These are phyloP conservation scores for Tetrapisispora phaffii DNA, from an alignment of 805 yeast species.

Conservation along the genomic window DNA sequence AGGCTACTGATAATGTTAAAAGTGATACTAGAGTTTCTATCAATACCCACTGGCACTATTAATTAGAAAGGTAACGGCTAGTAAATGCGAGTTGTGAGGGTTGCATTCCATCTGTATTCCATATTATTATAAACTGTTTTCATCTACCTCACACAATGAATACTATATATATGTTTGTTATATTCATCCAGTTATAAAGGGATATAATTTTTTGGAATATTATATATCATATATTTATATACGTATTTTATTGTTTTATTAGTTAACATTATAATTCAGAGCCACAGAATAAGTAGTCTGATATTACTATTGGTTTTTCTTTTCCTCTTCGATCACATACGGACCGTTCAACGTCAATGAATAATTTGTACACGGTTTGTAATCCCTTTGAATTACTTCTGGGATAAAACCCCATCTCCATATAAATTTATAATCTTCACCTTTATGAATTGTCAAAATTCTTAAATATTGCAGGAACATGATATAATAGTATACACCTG, in stretches of 20 bases:
- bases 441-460: slow-evolving; percentile 28
- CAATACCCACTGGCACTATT: no score
- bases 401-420: slow-evolving; percentile 50
- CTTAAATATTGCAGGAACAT: slow-evolving; percentile 70
- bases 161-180: no score
- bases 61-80: no score
- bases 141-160: background rate
- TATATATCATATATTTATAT: background rate
- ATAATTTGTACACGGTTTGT: slow-evolving; percentile 17
- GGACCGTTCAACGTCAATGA: slow-evolving; percentile 18
- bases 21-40: no score
- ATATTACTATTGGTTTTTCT: slow-evolving; percentile 1
- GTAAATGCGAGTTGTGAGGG: no score
- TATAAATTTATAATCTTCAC: slow-evolving; percentile 42
- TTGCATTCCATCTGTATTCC: no score
- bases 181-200: background rate
- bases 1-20: no score
- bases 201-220: no score
- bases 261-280: background rate
- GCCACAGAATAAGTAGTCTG: background rate
- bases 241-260: no score
- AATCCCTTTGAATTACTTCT: slow-evolving; percentile 27
- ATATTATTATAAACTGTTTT: background rate
- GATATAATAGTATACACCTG: slow-evolving; percentile 79
- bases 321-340: slow-evolving; percentile 1